phyloP scores from a whole-genome alignment of 1,139 yeast genomes.

The Taphrina communis region DNA sequence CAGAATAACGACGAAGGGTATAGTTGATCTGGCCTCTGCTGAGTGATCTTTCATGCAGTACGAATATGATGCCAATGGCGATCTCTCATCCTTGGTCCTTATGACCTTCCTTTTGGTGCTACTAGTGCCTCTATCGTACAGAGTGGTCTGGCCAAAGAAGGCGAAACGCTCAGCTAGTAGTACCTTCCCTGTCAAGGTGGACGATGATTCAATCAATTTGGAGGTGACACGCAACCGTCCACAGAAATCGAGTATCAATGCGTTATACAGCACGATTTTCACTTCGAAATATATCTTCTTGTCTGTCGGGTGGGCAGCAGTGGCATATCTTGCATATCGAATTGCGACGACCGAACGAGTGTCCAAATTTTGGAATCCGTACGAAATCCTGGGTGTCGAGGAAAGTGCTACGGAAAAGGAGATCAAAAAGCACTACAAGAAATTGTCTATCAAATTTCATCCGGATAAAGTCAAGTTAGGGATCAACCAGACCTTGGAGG shows the following conservation, averaged over 20 bases:
- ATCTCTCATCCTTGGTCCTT: conserved; percentile 34
- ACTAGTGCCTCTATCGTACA: conserved; percentile 24
- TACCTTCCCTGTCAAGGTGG: conserved; percentile 14
- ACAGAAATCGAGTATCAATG: conserved; percentile 17
- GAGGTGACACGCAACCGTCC: conserved; percentile 12
- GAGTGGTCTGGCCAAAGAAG: conserved; percentile 21
- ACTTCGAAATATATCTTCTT: conserved; percentile 20
- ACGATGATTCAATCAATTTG: conserved; percentile 10
- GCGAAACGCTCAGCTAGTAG: not conserved
- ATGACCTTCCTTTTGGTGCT: conserved; percentile 32
- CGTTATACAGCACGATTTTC: not conserved
- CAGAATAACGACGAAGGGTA: no score
- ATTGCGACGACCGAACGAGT: conserved; percentile 48
- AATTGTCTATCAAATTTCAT: conserved; percentile 83
- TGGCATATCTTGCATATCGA: conserved; percentile 30
- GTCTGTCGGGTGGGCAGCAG: conserved; percentile 39
- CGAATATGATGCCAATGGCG: conserved; percentile 31
- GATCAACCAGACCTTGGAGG: conserved; percentile 65
- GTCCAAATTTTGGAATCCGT: conserved; percentile 78
- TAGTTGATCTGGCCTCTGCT: no score
- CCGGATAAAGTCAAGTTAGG: conserved; percentile 81
- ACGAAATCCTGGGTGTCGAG: conserved; percentile 77
- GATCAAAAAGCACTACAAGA: conserved; percentile 81
- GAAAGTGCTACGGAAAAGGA: conserved; percentile 72
- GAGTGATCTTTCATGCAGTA: conserved; percentile 26